Conservation (phyloP, 345 rosid species). For the Hibiscus syriacus region DNA sequence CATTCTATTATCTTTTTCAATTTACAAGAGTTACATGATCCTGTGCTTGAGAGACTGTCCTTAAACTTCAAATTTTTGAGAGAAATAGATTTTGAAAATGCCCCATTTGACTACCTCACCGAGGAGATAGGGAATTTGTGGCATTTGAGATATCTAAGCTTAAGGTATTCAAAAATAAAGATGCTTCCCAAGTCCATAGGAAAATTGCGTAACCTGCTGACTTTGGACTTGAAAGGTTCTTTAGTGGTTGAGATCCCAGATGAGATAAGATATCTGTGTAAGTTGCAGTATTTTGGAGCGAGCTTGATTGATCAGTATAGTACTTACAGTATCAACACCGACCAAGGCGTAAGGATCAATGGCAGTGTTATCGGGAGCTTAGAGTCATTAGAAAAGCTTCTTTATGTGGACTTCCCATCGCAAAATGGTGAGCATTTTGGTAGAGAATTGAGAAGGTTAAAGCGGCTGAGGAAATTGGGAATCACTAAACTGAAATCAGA, state of each 20-base stretch:
- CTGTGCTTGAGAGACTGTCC: not conserved
- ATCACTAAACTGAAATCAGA: not conserved
- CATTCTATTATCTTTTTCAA: slow-evolving; percentile 14
- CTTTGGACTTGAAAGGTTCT: slow-evolving; percentile 2
- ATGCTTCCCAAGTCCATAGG: slow-evolving; percentile 17
- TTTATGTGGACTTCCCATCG: not conserved
- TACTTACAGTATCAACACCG: not conserved
- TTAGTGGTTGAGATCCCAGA: not conserved
- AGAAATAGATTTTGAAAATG: slow-evolving; percentile 7
- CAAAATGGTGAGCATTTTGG: not conserved
- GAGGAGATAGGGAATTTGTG: slow-evolving; percentile 8
- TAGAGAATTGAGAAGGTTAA: not conserved
- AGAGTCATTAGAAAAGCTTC: not conserved
- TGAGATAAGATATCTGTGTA: not conserved
- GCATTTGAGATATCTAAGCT: slow-evolving; percentile 17
- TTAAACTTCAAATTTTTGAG: slow-evolving; percentile 12
- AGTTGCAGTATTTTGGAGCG: not conserved
- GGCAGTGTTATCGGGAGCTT: not conserved
- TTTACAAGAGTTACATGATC: not conserved
- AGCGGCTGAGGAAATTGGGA: not conserved
- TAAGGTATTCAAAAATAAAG: slow-evolving; percentile 9
- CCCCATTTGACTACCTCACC: not conserved
- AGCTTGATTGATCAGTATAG: not conserved
- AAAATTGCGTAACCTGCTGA: slow-evolving; percentile 12
- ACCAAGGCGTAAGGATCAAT: not conserved